Evolutionary conservation across 1,284 basidiomycete species (phyloP).

Genomic region (Malassezia dermatis): DNA sequence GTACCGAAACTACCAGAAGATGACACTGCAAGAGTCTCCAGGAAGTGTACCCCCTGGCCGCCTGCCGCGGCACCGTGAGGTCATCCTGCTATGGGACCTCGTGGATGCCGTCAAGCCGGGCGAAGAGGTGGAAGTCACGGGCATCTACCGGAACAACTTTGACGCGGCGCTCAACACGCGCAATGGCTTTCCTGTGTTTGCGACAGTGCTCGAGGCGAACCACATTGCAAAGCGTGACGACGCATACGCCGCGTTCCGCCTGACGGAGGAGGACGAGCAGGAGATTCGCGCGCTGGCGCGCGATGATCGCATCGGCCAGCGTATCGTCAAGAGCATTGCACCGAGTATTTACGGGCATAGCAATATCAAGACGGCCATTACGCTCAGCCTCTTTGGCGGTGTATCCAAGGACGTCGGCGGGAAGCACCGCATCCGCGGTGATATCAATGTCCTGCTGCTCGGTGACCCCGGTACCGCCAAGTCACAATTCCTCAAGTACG

Average conservation of each 20-base stretch:
- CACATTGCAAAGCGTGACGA: constrained; percentile 77
- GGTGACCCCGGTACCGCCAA: constrained; percentile 98
- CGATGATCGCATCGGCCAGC: constrained; percentile 87
- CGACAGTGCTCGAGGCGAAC: constrained; percentile 94
- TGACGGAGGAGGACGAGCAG: constrained; percentile 92
- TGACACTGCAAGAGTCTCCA: constrained; percentile 97
- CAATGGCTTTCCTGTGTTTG: constrained; percentile 98
- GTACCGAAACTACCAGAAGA: constrained; percentile 96
- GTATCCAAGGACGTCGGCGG: constrained; percentile 89
- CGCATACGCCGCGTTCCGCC: constrained; percentile 82
- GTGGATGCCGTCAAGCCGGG: constrained; percentile 96
- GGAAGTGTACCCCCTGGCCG: constrained; percentile 94
- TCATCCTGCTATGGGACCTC: constrained; percentile 91
- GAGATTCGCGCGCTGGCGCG: constrained; percentile 74
- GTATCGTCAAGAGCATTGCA: constrained; percentile 95
- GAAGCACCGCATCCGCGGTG: constrained; percentile 90
- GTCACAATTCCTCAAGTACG: constrained; percentile 97
- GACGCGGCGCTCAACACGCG: constrained; percentile 95
- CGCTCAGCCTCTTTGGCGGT: constrained; percentile 86
- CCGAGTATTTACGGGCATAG: constrained; percentile 98
- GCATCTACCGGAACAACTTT: constrained; percentile 97
- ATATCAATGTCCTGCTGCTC: constrained; percentile 89
- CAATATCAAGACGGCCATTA: constrained; percentile 94
- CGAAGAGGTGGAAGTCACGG: constrained; percentile 86
- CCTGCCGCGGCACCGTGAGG: constrained; percentile 87